Percentiles rank a stretch among this genome's conserved stretches.
Evolutionary conservation across 1,284 basidiomycete genomes (phyloP).

Genomic region (Microbotryum lychnidis-dioicae): DNA sequence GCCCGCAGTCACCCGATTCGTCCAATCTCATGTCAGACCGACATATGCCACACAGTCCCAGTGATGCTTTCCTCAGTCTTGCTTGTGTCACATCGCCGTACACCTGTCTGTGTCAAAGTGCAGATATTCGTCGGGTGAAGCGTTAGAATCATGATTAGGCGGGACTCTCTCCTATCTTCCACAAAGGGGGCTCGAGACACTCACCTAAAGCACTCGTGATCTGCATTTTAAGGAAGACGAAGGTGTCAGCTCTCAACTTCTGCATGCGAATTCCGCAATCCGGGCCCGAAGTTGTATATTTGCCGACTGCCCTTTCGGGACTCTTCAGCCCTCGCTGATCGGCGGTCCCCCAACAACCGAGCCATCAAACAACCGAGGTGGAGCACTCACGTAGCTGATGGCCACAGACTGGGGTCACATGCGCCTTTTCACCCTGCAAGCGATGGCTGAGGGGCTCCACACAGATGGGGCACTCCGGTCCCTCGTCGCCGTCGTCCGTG

Average conservation of each 20-base stretch:
- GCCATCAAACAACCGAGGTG: slow-evolving; percentile 6
- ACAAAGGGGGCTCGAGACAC: background rate
- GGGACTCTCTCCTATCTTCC: too few relatives aligned
- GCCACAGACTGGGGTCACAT: slow-evolving; percentile 93
- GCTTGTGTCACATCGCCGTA: slow-evolving; percentile 57
- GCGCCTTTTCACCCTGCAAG: slow-evolving; percentile 83
- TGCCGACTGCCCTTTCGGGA: too few relatives aligned
- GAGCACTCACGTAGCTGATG: slow-evolving; percentile 63
- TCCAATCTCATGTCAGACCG: slow-evolving; percentile 87
- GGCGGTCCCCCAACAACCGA: background rate
- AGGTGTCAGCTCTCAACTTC: background rate
- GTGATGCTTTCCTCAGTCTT: slow-evolving; percentile 56
- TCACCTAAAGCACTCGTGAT: slow-evolving; percentile 28
- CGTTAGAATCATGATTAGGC: background rate
- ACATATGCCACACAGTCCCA: slow-evolving; percentile 94
- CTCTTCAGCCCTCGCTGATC: too few relatives aligned
- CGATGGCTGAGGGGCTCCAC: slow-evolving; percentile 74
- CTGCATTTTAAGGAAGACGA: slow-evolving; percentile 1
- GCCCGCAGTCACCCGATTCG: slow-evolving; percentile 50
- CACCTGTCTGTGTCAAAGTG: slow-evolving; percentile 78
- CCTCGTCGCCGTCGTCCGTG: slow-evolving; percentile 54
- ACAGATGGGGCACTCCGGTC: slow-evolving; percentile 82
- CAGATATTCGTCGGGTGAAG: slow-evolving; percentile 42
- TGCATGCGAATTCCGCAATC: background rate
- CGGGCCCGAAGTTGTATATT: background rate